Evolutionary conservation across 2,329 filamentous ascomycete genomes (phyloP).

Genomic region (Xylariaceae sp.): DNA sequence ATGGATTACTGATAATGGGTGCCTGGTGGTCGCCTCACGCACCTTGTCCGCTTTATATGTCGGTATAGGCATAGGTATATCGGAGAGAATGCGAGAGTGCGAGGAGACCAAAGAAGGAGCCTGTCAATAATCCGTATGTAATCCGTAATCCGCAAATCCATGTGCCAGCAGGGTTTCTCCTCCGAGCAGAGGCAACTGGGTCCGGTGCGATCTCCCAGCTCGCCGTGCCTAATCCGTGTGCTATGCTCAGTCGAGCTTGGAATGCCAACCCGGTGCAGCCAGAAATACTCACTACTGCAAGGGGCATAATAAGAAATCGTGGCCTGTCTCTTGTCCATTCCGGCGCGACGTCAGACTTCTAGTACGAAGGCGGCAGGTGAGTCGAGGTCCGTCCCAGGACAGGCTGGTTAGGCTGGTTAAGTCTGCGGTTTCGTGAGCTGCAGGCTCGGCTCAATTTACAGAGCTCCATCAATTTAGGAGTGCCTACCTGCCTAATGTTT

Average conservation of each 20-base stretch:
- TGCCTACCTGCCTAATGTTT: neutral
- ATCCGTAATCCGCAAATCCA: neutral
- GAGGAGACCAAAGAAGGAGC: too few species aligned
- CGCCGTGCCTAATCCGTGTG: neutral
- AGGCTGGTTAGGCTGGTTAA: too few species aligned
- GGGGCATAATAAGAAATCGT: constrained; percentile 2
- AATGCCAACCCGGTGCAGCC: neutral
- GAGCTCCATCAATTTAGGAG: neutral
- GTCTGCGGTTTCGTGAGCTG: too few species aligned
- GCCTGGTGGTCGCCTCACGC: too few species aligned
- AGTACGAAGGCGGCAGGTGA: too few species aligned
- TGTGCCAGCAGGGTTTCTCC: neutral
- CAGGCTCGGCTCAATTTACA: neutral
- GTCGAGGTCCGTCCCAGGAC: too few species aligned
- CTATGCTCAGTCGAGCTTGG: neutral
- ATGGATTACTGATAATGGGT: too few species aligned
- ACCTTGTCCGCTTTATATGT: too few species aligned
- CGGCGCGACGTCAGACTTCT: neutral
- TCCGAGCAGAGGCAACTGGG: neutral
- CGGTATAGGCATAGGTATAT: too few species aligned
- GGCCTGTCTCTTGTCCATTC: constrained; percentile 7
- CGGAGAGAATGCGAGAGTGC: too few species aligned
- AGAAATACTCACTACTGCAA: constrained; percentile 15
- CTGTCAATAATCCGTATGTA: too few species aligned
- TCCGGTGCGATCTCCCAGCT: too few species aligned